These are phyloP conservation scores for Chlorella sorokiniana DNA, from an alignment of 139 green algal species.

Conservation along the genomic window DNA sequence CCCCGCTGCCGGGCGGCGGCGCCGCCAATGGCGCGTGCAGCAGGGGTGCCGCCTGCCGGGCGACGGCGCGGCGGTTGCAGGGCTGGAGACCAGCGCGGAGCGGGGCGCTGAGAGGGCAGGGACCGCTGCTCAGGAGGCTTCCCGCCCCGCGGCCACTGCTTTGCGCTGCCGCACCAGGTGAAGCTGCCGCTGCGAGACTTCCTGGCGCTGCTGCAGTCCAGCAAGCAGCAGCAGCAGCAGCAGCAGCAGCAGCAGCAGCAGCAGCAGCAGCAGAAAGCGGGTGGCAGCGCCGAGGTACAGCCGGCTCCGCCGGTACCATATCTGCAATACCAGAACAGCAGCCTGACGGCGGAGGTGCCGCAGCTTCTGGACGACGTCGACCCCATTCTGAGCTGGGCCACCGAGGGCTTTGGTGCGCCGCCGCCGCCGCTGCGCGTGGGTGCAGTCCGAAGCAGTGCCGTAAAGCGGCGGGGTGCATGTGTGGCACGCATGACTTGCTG, in stretches of 20 bases:
- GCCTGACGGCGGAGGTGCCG: conserved; percentile 60
- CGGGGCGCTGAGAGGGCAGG: too few species aligned
- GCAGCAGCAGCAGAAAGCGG: neutral
- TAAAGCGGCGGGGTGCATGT: too few species aligned
- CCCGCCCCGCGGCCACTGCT: conserved; percentile 11
- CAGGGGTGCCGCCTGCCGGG: neutral
- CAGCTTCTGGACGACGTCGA: conserved; percentile 60
- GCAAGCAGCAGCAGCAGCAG: neutral
- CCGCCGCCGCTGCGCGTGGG: neutral
- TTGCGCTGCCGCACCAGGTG: conserved; percentile 38
- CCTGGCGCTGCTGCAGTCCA: conserved; percentile 7
- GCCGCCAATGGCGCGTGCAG: neutral
- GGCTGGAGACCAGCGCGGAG: neutral
- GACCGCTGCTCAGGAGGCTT: too few species aligned
- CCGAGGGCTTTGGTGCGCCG: conserved; percentile 49
- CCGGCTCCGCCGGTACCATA: neutral
- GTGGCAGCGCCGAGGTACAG: neutral
- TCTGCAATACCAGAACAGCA: conserved; percentile 80
- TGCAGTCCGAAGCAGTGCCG: too few species aligned
- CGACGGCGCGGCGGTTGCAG: neutral
- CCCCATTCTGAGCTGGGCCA: conserved; percentile 54
- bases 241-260: neutral
- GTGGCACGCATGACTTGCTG: too few species aligned
- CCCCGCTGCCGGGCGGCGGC: conserved; percentile 2
- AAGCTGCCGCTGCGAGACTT: conserved; percentile 31